Conservation (phyloP, 108 stramenopile species). For the Pseudonitzschia multistriata region DNA sequence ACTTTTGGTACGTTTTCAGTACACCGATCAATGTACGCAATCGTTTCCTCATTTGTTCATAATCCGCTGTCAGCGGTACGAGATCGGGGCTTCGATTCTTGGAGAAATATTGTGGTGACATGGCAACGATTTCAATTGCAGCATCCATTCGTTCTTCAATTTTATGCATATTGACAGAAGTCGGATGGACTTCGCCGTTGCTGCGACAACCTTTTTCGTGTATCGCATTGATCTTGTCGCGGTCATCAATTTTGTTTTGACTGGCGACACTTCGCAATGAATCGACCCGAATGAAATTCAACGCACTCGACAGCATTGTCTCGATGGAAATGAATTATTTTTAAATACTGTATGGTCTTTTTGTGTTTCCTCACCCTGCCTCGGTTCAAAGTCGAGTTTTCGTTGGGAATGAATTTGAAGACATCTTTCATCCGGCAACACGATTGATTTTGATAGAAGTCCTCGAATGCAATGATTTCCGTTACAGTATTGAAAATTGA, state of each 20-base stretch:
- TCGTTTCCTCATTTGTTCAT: slow-evolving; percentile 17
- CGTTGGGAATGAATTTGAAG: too few relatives aligned
- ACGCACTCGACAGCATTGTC: not conserved
- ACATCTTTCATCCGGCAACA: too few relatives aligned
- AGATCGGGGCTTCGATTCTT: slow-evolving; percentile 39
- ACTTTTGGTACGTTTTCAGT: slow-evolving; percentile 1
- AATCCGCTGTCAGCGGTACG: slow-evolving; percentile 23
- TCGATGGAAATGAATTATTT: not conserved
- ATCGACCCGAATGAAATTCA: not conserved
- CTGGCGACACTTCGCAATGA: not conserved
- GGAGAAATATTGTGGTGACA: not conserved
- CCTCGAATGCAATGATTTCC: too few relatives aligned
- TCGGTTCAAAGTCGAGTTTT: not conserved
- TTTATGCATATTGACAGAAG: not conserved
- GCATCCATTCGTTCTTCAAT: slow-evolving; percentile 21
- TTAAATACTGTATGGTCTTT: too few relatives aligned
- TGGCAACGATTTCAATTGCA: slow-evolving; percentile 11
- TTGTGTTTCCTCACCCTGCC: too few relatives aligned
- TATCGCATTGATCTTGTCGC: not conserved
- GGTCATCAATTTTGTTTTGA: not conserved
- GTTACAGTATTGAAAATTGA: too few relatives aligned
- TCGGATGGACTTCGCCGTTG: not conserved
- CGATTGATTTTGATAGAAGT: too few relatives aligned
- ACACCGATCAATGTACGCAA: not conserved
- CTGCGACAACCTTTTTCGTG: not conserved